phyloP scores from a whole-genome alignment of 345 rosid species.

The Rhodamnia argentea region DNA sequence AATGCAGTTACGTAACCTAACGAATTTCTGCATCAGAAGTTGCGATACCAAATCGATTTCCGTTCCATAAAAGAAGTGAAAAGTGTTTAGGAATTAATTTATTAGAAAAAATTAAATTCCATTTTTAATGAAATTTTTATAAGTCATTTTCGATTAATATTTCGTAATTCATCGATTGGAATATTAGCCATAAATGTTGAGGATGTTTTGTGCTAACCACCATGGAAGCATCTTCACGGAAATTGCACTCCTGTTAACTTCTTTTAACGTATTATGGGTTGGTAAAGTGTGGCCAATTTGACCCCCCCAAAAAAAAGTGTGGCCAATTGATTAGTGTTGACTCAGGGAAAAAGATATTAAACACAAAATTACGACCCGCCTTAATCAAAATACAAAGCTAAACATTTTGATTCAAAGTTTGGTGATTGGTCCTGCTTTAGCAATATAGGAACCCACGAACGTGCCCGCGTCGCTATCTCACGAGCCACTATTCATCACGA shows the following conservation, averaged over 20 bases:
- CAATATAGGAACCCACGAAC: neutral
- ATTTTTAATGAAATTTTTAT: neutral
- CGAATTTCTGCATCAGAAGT: too few species aligned
- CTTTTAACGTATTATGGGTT: neutral
- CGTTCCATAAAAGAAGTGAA: too few species aligned
- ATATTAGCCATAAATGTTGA: neutral
- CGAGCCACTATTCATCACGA: too few species aligned
- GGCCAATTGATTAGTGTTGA: neutral
- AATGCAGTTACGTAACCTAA: too few species aligned
- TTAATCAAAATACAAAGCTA: neutral
- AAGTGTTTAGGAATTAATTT: too few species aligned
- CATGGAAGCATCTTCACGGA: neutral
- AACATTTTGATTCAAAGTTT: neutral
- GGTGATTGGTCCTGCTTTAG: neutral
- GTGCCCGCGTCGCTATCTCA: neutral
- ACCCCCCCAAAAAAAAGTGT: neutral
- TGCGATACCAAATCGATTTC: too few species aligned
- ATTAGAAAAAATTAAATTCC: neutral
- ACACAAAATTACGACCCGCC: neutral
- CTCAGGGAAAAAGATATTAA: neutral
- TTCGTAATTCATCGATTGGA: neutral
- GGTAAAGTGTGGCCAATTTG: neutral
- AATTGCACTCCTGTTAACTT: neutral
- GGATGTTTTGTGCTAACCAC: neutral
- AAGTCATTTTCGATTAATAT: neutral